Conservation (phyloP, 495 filamentous ascomycete species). For the Daldinia childiae region DNA sequence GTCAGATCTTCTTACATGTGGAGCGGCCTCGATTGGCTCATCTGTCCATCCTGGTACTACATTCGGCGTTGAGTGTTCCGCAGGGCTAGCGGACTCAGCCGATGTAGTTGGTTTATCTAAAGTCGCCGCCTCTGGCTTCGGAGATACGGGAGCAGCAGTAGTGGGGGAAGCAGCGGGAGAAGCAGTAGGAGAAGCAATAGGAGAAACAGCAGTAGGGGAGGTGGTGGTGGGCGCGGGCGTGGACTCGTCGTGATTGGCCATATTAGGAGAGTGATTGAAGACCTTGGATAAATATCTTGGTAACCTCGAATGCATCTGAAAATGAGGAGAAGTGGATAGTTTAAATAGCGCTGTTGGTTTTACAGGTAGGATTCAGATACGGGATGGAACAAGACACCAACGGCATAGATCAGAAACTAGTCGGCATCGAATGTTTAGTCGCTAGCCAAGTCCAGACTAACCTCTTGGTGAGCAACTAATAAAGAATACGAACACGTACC, state of each 20-base stretch:
- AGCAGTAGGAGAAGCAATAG: too few relatives aligned
- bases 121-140: background rate
- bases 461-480: constrained; percentile 11
- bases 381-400: constrained; percentile 2
- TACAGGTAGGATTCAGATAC: background rate
- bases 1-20: constrained; percentile 13
- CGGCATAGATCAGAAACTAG: background rate
- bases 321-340: constrained; percentile 35
- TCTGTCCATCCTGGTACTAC: constrained; percentile 19
- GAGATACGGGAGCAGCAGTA: background rate
- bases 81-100: background rate
- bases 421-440: constrained; percentile 7
- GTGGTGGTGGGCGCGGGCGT: background rate
- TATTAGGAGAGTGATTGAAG: constrained; percentile 1
- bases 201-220: background rate
- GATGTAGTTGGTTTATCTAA: background rate
- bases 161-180: too few relatives aligned
- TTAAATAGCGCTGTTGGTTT: constrained; percentile 14
- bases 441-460: constrained; percentile 26
- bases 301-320: constrained; percentile 3
- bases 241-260: constrained; percentile 14
- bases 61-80: background rate
- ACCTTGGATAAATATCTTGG: constrained; percentile 5
- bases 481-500: background rate
- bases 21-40: constrained; percentile 24